Conservation (phyloP, 257 asterid genomes). For the Solanum dulcamara region DNA sequence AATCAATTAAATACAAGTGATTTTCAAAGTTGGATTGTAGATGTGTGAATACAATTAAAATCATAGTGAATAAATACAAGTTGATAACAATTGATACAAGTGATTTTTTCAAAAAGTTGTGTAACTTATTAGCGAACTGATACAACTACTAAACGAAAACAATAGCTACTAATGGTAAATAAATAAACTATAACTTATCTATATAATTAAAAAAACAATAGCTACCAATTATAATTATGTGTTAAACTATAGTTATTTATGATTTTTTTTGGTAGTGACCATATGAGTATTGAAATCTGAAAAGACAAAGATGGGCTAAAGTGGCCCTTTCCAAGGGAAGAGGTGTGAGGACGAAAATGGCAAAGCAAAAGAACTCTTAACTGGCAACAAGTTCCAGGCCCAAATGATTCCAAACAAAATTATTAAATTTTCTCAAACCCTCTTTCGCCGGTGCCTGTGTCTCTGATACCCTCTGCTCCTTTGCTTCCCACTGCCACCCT, state of each 20-base stretch:
- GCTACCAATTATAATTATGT: too few species aligned
- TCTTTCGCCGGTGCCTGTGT: not conserved
- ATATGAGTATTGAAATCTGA: not conserved
- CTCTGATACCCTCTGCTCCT: not conserved
- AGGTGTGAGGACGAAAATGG: not conserved
- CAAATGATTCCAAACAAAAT: slow-evolving; percentile 3
- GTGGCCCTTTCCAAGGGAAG: slow-evolving; percentile 2
- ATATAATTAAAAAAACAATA: too few species aligned
- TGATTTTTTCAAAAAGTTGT: not conserved
- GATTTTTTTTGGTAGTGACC: not conserved
- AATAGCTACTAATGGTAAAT: not conserved
- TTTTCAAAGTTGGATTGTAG: too few species aligned
- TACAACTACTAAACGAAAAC: not conserved
- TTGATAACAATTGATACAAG: not conserved
- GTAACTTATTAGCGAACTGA: not conserved
- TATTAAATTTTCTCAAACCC: not conserved
- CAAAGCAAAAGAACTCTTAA: not conserved
- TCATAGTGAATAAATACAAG: too few species aligned
- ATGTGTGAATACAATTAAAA: too few species aligned
- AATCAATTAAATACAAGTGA: too few species aligned
- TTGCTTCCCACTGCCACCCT: not conserved
- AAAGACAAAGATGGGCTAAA: not conserved
- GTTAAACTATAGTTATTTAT: not conserved
- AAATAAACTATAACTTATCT: not conserved
- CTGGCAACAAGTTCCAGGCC: not conserved